These are phyloP conservation scores for Yamadazyma sp. DNA, from an alignment of 805 yeast genomes.

Conservation along the genomic window DNA sequence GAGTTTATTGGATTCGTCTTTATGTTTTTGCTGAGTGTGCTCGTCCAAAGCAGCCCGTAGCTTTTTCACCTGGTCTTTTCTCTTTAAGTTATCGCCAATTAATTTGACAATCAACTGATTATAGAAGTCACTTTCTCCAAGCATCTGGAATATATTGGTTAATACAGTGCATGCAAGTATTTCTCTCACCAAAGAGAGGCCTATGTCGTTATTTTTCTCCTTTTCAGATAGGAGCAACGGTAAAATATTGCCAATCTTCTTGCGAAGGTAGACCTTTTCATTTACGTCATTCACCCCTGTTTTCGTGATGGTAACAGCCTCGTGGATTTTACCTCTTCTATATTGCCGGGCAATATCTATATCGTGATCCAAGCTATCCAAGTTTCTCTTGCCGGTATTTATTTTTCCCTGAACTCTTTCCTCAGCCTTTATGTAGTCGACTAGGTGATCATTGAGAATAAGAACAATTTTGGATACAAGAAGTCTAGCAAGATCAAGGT, in stretches of 20 bases:
- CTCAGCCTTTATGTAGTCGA: conserved; percentile 46
- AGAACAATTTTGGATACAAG: conserved; percentile 64
- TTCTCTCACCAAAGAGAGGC: conserved; percentile 56
- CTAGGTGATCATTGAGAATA: conserved; percentile 61
- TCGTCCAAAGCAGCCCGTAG: conserved; percentile 68
- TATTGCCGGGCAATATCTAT: conserved; percentile 44
- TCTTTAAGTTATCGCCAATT: conserved; percentile 65
- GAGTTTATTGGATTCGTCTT: conserved; percentile 3
- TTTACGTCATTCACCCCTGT: conserved; percentile 26
- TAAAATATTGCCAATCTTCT: conserved; percentile 40
- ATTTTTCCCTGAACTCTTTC: conserved; percentile 29
- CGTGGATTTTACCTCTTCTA: conserved; percentile 56
- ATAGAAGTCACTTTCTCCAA: conserved; percentile 75
- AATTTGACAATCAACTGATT: conserved; percentile 61
- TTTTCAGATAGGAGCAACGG: conserved; percentile 49
- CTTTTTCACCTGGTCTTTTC: conserved; percentile 70
- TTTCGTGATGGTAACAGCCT: conserved; percentile 45
- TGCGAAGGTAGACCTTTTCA: conserved; percentile 52
- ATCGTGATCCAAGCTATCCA: conserved; percentile 33
- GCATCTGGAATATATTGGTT: conserved; percentile 53
- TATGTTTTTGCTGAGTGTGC: conserved; percentile 42
- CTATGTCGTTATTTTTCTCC: conserved; percentile 51
- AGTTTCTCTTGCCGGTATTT: conserved; percentile 17
- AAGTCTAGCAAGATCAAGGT: conserved; percentile 55
- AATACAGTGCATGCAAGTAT: conserved; percentile 51